Evolutionary conservation across 2,329 filamentous ascomycete species (phyloP), one percentile per base, ranked within the genome.

Genomic region (Alternaria angustiovoidea): DNA sequence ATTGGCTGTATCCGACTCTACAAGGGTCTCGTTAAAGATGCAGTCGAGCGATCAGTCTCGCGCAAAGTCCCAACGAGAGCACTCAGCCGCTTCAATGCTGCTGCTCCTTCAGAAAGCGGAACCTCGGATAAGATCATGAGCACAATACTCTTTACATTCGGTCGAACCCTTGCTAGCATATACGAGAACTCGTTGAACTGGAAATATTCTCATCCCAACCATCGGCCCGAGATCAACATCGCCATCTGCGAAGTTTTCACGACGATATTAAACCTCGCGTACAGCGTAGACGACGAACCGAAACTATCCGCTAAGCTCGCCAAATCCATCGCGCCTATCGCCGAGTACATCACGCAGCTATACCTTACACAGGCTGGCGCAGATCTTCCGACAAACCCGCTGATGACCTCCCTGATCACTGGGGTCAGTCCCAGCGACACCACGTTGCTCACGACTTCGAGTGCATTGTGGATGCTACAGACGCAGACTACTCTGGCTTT

Each of bases 121-220:
- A 89, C 92, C 32, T 91, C 93, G 5, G 91, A 96, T 67, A 90
- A 93, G 73, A 86, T 91, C 39, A 86, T 96, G 67, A 86, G 88
- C 44, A 88, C 87, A 48, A 89, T 94, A 18, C 83, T 93, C 39
- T 82, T 90, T 46, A 88, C 89, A 4, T 91, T 94, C 69, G 89
- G 90, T 7, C 89, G 91, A 66, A 89, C 89, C 2, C 85, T 92
- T 64, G 86, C 96, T 24, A 93, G 96, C 72, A 87, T 96, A 7
- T 90, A 96, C 67, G 93, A 96, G 79, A 95, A 91, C 76, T 91
- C 91, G 38, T 87, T 88, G 30, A 93, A 89, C 5, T 99, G 94
- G 95, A 90, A 89, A 67, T 97, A 96, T 75, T 84, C 86, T 7
- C 84, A 86, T 1, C 84, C 88, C 11, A 82, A 88, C 26, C 89